Evolutionary conservation across 805 yeast genomes (phyloP).

Genomic region (Spathaspora boniae): DNA sequence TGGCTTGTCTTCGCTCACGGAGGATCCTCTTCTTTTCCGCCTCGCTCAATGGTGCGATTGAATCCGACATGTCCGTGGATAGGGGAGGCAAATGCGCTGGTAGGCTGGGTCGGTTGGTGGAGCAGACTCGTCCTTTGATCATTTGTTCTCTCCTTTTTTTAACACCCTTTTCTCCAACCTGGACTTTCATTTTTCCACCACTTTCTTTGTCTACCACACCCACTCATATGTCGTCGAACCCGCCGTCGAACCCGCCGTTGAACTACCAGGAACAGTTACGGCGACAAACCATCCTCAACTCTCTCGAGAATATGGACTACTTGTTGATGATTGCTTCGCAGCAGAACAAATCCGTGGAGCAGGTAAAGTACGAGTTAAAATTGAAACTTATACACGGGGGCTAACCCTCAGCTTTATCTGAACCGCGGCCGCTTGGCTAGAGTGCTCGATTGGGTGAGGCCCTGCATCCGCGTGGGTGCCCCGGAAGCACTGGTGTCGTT

Average conservation of each 20-base stretch:
- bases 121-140: too few species aligned
- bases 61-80: conserved; percentile 13
- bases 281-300: conserved; percentile 35
- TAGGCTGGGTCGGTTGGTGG: too few species aligned
- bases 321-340: conserved; percentile 36
- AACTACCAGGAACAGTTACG: conserved; percentile 25
- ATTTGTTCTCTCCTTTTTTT: too few species aligned
- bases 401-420: conserved; percentile 10
- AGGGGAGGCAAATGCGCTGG: too few species aligned
- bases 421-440: conserved; percentile 17
- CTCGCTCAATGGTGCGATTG: conserved; percentile 30
- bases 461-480: neutral
- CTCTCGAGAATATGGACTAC: conserved; percentile 38
- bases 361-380: conserved; percentile 39
- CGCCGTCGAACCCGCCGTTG: conserved; percentile 9
- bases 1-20: conserved; percentile 65
- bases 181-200: conserved; percentile 59
- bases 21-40: conserved; percentile 57
- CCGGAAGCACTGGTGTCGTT: conserved; percentile 14
- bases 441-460: conserved; percentile 2
- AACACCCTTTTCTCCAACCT: too few species aligned
- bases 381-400: conserved; percentile 13
- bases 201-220: conserved; percentile 55
- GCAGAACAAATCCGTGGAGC: conserved; percentile 42
- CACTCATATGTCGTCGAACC: conserved; percentile 20